Conservation (phyloP, 192 early-diverging fungal genomes). For the Geranomyces michiganensis region DNA sequence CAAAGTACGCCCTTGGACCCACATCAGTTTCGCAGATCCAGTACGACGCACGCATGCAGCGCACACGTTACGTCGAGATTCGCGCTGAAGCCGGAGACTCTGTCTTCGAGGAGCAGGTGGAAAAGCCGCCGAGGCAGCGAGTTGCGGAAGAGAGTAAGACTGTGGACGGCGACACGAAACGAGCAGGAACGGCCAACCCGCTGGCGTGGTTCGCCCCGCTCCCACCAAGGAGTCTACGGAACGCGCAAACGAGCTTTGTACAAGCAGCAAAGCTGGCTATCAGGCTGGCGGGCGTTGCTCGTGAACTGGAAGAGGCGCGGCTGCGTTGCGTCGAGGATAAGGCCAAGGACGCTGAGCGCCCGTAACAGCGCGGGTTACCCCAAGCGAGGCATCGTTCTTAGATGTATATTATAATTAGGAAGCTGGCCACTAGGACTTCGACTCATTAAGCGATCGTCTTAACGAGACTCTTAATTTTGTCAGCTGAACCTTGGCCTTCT, state of each 20-base stretch:
- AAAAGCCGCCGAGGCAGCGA: not conserved
- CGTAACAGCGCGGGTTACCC: no score
- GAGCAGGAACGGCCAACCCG: not conserved
- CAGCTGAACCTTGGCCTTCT: not conserved
- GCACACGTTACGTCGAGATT: not conserved
- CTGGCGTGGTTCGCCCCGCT: constrained; percentile 7
- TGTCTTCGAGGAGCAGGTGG: not conserved
- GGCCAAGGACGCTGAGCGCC: not conserved
- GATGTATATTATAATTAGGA: no score
- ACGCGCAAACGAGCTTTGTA: constrained; percentile 4
- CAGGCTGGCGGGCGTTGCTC: not conserved
- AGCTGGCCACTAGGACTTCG: not conserved
- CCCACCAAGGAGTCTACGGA: not conserved
- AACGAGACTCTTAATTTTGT: not conserved
- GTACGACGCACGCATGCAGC: constrained; percentile 10
- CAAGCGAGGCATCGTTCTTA: no score
- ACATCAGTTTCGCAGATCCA: not conserved
- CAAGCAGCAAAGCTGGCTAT: not conserved
- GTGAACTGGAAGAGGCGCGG: not conserved
- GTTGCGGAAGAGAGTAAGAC: not conserved
- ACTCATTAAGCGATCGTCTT: constrained; percentile 1
- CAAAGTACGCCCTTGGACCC: constrained; percentile 9
- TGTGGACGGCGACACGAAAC: no score
- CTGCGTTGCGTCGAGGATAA: not conserved
- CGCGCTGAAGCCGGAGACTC: not conserved